Evolutionary conservation across 345 rosid species (phyloP), one percentile per base, ranked within the genome.

Genomic region (Eucalyptus sp.): DNA sequence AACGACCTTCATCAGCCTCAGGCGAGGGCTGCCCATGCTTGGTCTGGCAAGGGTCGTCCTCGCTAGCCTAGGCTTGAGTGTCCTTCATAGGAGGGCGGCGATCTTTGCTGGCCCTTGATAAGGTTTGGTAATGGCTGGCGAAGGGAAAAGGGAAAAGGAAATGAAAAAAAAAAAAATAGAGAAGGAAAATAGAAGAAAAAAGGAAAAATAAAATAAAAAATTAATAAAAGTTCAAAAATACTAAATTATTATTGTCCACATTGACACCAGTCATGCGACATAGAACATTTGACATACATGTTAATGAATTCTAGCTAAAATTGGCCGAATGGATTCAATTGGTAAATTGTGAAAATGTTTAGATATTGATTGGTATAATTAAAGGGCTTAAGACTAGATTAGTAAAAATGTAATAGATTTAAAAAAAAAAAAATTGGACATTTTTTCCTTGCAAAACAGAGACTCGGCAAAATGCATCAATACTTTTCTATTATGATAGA

Each of bases 101-200:
- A 20, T 24, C 62, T 56, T 22, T 56, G 29, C 6, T 25, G 0
- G 62, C 13, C 62, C 0, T 56, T 52, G 13, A 56, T 25, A 56
- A 25, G 29, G 62, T 13, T 3, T 56, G 0, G 29, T 0, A 56
- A 56, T 56, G 3, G 7, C 29, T 0, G 2, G 0, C 0, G 5
- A 56, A 22, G 29, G 62, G 29, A 10, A 9, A 8, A 24, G 3
- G 27, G 12, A 22, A 54, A 56, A 56, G 25, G 13, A 56, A 24
- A 20, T 2, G 2, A 37, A 8, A 56, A 22, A 54, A 0, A 0
- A 54, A 22, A 10, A 56, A 54, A 0, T 8, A 8, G 11, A 22
- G 10, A 56, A 56, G 13, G 62, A 24, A 56, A 56, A 56, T 9
- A 0, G 29, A 56, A 8, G 62, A 56, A 22, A 56, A 10, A 24